A percentile compares a stretch with the other conserved stretches of the same genome.
Conservation (phyloP, 768 basidiomycete species). For the Phaeolepiota aurea region DNA sequence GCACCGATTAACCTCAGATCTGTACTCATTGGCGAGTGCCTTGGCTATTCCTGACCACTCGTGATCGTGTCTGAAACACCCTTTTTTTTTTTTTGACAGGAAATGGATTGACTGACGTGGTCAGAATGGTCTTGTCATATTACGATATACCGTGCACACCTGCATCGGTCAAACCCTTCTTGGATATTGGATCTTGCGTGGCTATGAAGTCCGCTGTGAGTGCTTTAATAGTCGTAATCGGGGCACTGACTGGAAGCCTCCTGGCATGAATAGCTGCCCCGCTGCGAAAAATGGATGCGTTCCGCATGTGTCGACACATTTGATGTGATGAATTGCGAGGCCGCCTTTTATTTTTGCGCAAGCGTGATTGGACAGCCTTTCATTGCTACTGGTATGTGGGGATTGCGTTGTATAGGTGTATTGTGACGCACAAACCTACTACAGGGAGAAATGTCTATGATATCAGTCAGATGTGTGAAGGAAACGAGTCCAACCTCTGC, state of each 20-base stretch:
- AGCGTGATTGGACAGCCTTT: constrained; percentile 23
- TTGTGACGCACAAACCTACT: background rate
- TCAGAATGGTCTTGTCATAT: constrained; percentile 30
- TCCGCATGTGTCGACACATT: constrained; percentile 52
- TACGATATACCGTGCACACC: constrained; percentile 48
- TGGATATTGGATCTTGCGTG: constrained; percentile 35
- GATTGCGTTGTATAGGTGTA: background rate
- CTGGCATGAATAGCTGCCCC: constrained; percentile 43
- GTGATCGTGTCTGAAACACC: too few relatives aligned
- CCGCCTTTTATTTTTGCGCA: constrained; percentile 56
- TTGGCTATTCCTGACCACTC: too few relatives aligned
- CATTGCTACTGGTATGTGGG: constrained; percentile 28
- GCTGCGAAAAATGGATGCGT: constrained; percentile 52
- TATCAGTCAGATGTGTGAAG: constrained; percentile 53
- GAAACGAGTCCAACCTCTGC: constrained; percentile 36
- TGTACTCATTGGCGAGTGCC: constrained; percentile 51
- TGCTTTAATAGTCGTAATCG: constrained; percentile 23
- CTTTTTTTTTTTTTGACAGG: constrained; percentile 19
- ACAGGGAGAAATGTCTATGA: constrained; percentile 57
- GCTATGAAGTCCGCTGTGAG: constrained; percentile 10
- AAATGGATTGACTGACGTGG: constrained; percentile 55
- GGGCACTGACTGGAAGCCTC: constrained; percentile 23
- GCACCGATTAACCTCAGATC: constrained; percentile 56
- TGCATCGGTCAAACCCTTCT: constrained; percentile 36
- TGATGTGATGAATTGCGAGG: constrained; percentile 57